These are phyloP conservation scores for Microascus cirrosus DNA, from an alignment of 2,329 filamentous ascomycete species.

Conservation along the genomic window DNA sequence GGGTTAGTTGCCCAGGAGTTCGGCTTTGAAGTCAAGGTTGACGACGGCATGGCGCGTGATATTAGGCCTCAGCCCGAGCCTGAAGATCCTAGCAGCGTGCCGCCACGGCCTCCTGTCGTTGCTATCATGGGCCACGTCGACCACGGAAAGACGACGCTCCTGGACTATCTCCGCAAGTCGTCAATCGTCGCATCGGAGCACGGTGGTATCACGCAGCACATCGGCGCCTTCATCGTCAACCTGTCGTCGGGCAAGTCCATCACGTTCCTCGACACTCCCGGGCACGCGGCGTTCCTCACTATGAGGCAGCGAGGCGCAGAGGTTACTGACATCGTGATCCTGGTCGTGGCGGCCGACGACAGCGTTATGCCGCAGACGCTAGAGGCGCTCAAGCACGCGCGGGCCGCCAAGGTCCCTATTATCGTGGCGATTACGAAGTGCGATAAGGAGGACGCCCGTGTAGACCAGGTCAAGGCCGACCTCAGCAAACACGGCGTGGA, in stretches of 20 bases:
- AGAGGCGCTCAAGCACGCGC: conserved; percentile 91
- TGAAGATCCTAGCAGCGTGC: conserved; percentile 57
- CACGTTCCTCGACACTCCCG: conserved; percentile 93
- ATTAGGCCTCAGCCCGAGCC: conserved; percentile 57
- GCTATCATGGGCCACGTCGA: conserved; percentile 99
- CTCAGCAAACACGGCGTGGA: conserved; percentile 74
- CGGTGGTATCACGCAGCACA: conserved; percentile 96
- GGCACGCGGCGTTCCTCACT: conserved; percentile 86
- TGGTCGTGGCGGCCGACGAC: conserved; percentile 94
- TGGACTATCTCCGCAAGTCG: conserved; percentile 88
- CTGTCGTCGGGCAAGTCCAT: conserved; percentile 81
- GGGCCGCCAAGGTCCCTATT: conserved; percentile 76
- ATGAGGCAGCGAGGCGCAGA: conserved; percentile 95
- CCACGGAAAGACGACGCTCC: conserved; percentile 92
- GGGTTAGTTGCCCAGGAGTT: conserved; percentile 86
- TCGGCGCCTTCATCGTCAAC: conserved; percentile 88
- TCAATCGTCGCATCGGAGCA: conserved; percentile 87
- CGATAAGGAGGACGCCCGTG: conserved; percentile 72
- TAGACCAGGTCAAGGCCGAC: conserved; percentile 80
- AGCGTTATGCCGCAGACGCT: conserved; percentile 95
- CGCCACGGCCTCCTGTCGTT: conserved; percentile 77
- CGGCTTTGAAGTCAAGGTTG: conserved; percentile 76
- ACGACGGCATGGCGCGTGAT: conserved; percentile 55
- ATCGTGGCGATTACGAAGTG: conserved; percentile 98
- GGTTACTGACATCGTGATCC: conserved; percentile 90